Conservation (phyloP, 371 early-diverging fungal species). For the Apophysomyces trapeziformis region DNA sequence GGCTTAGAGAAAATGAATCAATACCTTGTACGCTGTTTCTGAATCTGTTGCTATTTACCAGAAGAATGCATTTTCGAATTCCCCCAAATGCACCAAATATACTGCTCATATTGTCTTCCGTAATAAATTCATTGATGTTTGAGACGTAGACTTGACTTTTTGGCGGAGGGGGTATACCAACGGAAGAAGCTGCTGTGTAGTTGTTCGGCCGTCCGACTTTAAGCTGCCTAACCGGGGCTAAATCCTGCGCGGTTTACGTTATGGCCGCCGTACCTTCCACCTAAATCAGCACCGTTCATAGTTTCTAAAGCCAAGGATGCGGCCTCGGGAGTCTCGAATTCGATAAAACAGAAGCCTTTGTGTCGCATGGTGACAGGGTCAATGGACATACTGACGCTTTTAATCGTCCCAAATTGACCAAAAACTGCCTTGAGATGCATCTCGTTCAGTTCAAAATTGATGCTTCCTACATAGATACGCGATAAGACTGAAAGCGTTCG, state of each 20-base stretch:
- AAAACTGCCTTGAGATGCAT: constrained; percentile 75
- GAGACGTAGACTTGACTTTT: constrained; percentile 72
- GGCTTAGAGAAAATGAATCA: constrained; percentile 37
- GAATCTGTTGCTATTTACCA: constrained; percentile 42
- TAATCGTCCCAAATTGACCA: constrained; percentile 74
- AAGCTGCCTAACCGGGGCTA: constrained; percentile 27
- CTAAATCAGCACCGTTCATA: constrained; percentile 42
- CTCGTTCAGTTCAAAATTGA: constrained; percentile 79
- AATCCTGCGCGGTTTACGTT: constrained; percentile 11
- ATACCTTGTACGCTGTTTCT: not conserved
- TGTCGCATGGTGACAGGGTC: constrained; percentile 76
- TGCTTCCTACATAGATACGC: constrained; percentile 84
- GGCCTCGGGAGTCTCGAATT: constrained; percentile 84
- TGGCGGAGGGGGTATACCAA: constrained; percentile 56
- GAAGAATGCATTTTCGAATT: constrained; percentile 64
- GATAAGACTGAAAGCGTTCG: constrained; percentile 64
- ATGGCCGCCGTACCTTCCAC: constrained; percentile 31
- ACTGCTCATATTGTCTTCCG: constrained; percentile 67
- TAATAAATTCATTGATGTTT: constrained; percentile 73
- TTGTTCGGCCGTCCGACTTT: constrained; percentile 48
- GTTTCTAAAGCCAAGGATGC: constrained; percentile 72
- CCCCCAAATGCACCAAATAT: constrained; percentile 82
- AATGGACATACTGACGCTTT: constrained; percentile 71
- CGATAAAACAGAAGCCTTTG: constrained; percentile 88
- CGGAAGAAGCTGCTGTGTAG: constrained; percentile 33